These are phyloP conservation scores for Capsella rubella DNA, from an alignment of 441 rosid species.

Conservation along the genomic window DNA sequence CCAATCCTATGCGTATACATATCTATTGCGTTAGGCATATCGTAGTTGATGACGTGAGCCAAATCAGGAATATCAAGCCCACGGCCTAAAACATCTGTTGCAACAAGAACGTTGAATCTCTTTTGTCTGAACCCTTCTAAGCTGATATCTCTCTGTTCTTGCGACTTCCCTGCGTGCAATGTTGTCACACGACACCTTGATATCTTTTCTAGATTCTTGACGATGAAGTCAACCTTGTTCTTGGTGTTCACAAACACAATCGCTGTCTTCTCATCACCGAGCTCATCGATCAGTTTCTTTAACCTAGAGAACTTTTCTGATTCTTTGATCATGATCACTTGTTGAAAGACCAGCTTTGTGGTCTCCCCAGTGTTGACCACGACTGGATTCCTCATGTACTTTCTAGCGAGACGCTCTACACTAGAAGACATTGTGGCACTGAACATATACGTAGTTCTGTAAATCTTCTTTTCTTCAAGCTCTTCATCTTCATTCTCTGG, in stretches of 20 bases:
- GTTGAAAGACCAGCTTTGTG: slow-evolving; percentile 79
- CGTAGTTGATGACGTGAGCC: slow-evolving; percentile 88
- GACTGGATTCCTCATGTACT: slow-evolving; percentile 90
- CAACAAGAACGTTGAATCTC: slow-evolving; percentile 83
- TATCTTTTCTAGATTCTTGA: slow-evolving; percentile 67
- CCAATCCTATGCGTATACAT: slow-evolving; percentile 92
- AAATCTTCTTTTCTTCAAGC: slow-evolving; percentile 85
- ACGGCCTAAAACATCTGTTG: slow-evolving; percentile 89
- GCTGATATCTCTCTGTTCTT: slow-evolving; percentile 84
- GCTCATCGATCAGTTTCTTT: slow-evolving; percentile 79
- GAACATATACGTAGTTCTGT: slow-evolving; percentile 90
- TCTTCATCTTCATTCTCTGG: slow-evolving; percentile 95
- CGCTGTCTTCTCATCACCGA: slow-evolving; percentile 73
- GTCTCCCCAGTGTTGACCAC: slow-evolving; percentile 87
- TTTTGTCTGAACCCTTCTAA: slow-evolving; percentile 81
- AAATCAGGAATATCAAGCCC: slow-evolving; percentile 87
- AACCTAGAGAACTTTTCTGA: slow-evolving; percentile 70
- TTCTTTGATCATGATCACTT: slow-evolving; percentile 68
- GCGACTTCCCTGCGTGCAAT: slow-evolving; percentile 89
- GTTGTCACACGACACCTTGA: slow-evolving; percentile 84
- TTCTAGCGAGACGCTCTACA: slow-evolving; percentile 93
- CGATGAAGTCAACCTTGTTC: slow-evolving; percentile 39
- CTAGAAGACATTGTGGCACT: slow-evolving; percentile 93
- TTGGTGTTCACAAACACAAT: slow-evolving; percentile 89
- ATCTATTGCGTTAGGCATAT: slow-evolving; percentile 85